A percentile compares a stretch with the other conserved stretches of the same genome.
Conservation (phyloP, 441 rosid species). For the Hura crepitans region DNA sequence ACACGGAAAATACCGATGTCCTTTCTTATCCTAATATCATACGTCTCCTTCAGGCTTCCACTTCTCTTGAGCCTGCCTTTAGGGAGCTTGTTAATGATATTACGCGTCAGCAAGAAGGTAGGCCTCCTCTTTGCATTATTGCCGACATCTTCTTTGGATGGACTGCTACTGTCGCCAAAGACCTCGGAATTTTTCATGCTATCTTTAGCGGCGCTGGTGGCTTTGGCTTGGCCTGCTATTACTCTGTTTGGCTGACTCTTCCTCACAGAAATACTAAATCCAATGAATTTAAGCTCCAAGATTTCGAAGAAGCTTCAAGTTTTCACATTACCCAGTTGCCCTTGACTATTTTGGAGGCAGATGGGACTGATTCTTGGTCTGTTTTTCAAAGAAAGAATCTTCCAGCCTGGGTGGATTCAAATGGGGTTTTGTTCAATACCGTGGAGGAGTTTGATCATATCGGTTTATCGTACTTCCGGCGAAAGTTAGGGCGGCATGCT, state of each 20-base stretch:
- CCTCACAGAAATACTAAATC: slow-evolving; percentile 35
- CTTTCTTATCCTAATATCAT: slow-evolving; percentile 44
- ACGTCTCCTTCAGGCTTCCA: slow-evolving; percentile 47
- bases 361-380: slow-evolving; percentile 60
- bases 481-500: slow-evolving; percentile 41
- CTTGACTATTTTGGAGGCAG: slow-evolving; percentile 38
- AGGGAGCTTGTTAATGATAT: slow-evolving; percentile 27
- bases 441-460: slow-evolving; percentile 47
- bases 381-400: slow-evolving; percentile 39
- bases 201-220: slow-evolving; percentile 56
- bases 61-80: slow-evolving; percentile 37
- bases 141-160: slow-evolving; percentile 77
- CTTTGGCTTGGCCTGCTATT: slow-evolving; percentile 62
- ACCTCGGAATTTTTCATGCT: slow-evolving; percentile 47
- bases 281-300: slow-evolving; percentile 30
- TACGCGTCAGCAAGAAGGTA: slow-evolving; percentile 15
- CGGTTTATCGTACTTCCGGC: slow-evolving; percentile 48
- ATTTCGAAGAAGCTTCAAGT: slow-evolving; percentile 45
- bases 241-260: slow-evolving; percentile 56
- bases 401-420: slow-evolving; percentile 46
- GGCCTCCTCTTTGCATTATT: slow-evolving; percentile 40
- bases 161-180: slow-evolving; percentile 52
- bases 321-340: slow-evolving; percentile 49
- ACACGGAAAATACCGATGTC: slow-evolving; percentile 46
- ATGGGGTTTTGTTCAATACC: slow-evolving; percentile 58